Evolutionary conservation across 2,329 filamentous ascomycete genomes (phyloP).

Genomic region (Emmonsia crescens): DNA sequence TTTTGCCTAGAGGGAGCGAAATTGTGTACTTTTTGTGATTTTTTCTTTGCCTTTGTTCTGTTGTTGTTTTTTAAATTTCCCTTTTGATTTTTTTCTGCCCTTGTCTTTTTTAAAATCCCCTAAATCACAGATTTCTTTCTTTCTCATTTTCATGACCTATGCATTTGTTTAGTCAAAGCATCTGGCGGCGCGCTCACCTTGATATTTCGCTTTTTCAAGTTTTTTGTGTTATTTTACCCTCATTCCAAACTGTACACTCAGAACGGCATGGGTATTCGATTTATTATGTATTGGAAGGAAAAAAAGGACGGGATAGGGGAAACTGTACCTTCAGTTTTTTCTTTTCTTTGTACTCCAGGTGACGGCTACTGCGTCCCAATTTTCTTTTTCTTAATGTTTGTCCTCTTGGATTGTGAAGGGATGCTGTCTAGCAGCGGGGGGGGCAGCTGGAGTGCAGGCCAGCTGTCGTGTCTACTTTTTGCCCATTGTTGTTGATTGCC

Average conservation of each 20-base stretch:
- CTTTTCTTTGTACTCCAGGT: neutral
- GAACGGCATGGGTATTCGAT: constrained; percentile 7
- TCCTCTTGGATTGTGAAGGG: neutral
- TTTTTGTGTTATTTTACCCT: neutral
- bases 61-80: neutral
- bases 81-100: neutral
- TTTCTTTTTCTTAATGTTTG: neutral
- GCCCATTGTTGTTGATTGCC: neutral
- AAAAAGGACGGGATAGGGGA: neutral
- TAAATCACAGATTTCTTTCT: constrained; percentile 5
- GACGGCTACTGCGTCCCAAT: neutral
- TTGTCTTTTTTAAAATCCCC: neutral
- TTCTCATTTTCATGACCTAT: constrained; percentile 10
- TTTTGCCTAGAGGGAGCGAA: constrained; percentile 58
- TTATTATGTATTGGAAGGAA: neutral
- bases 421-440: neutral
- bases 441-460: constrained; percentile 34
- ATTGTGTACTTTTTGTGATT: neutral
- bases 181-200: constrained; percentile 11
- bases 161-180: constrained; percentile 9
- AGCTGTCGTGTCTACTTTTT: constrained; percentile 12
- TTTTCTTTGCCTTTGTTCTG: neutral
- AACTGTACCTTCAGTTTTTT: constrained; percentile 2
- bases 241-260: constrained; percentile 8
- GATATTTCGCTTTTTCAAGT: constrained; percentile 1